Conservation (phyloP, 2,329 filamentous ascomycete genomes). For the Penicillium sp. region DNA sequence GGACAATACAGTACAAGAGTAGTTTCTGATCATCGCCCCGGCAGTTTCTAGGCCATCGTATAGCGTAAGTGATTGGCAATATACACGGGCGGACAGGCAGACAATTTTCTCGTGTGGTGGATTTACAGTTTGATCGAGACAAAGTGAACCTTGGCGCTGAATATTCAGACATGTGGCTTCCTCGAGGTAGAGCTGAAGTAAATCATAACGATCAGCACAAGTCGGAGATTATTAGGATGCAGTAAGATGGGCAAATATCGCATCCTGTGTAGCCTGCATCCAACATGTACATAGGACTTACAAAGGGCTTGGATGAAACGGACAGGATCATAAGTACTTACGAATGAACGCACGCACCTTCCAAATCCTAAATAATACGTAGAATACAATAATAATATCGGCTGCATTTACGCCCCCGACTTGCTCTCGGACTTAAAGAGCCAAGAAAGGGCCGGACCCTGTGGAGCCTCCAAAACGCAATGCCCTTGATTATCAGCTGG, state of each 20-base stretch:
- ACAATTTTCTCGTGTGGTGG: background rate
- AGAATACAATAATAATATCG: slow-evolving; percentile 3
- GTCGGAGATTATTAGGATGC: slow-evolving; percentile 17
- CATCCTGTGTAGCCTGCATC: slow-evolving; percentile 1
- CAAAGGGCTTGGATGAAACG: background rate
- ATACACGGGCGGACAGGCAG: background rate
- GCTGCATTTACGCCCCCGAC: slow-evolving; percentile 8
- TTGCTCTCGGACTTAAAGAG: slow-evolving; percentile 7
- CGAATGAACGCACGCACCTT: background rate
- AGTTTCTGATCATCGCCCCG: slow-evolving; percentile 7
- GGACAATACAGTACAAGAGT: background rate
- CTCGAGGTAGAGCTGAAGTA: background rate
- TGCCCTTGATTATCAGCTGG: slow-evolving; percentile 2
- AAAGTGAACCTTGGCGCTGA: background rate
- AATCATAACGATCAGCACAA: slow-evolving; percentile 4
- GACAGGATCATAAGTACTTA: no score
- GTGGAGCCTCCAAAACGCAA: slow-evolving; percentile 10
- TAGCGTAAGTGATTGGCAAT: slow-evolving; percentile 3
- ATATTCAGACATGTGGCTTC: slow-evolving; percentile 2
- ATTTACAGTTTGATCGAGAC: slow-evolving; percentile 1
- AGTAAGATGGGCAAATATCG: background rate
- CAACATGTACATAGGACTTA: background rate
- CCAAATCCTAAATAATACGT: background rate
- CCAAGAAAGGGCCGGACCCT: slow-evolving; percentile 1
- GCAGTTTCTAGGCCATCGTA: background rate